Evolutionary conservation across 208 protist species (phyloP).

Genomic region (Crithidia acanthocephali): DNA sequence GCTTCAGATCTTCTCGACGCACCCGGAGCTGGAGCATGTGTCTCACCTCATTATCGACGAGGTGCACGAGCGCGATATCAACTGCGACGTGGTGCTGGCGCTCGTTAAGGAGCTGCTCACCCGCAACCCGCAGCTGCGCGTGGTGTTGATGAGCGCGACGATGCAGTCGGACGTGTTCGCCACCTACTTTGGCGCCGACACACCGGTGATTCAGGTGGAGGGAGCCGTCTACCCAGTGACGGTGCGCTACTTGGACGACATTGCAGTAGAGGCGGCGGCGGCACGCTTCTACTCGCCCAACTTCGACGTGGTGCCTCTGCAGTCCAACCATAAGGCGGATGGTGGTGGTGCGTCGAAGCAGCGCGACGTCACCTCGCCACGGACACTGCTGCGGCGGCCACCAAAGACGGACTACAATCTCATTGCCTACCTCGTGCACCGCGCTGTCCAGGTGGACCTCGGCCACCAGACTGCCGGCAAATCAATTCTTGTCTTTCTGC

Average conservation of each 20-base stretch:
- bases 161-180: conserved; percentile 98
- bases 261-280: conserved; percentile 27
- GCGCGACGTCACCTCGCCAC: conserved; percentile 9
- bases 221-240: conserved; percentile 78
- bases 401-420: conserved; percentile 82
- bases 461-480: conserved; percentile 46
- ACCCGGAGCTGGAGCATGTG: conserved; percentile 90
- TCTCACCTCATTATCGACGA: conserved; percentile 99
- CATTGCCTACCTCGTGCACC: conserved; percentile 72
- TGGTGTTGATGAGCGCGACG: conserved; percentile 99
- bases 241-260: conserved; percentile 74
- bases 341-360: not conserved
- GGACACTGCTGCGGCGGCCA: conserved; percentile 15
- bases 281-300: conserved; percentile 48
- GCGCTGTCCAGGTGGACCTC: conserved; percentile 55
- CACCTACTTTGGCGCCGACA: conserved; percentile 91
- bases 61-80: conserved; percentile 99
- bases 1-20: conserved; percentile 94
- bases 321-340: not conserved
- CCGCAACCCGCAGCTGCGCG: conserved; percentile 85
- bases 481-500: conserved; percentile 99
- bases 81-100: conserved; percentile 98
- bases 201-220: conserved; percentile 76
- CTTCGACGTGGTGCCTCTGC: conserved; percentile 44
- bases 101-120: conserved; percentile 92